Evolutionary conservation across 1,284 basidiomycete species (phyloP), one percentile per base, ranked within the genome.

Genomic region (Trametes hirsuta): DNA sequence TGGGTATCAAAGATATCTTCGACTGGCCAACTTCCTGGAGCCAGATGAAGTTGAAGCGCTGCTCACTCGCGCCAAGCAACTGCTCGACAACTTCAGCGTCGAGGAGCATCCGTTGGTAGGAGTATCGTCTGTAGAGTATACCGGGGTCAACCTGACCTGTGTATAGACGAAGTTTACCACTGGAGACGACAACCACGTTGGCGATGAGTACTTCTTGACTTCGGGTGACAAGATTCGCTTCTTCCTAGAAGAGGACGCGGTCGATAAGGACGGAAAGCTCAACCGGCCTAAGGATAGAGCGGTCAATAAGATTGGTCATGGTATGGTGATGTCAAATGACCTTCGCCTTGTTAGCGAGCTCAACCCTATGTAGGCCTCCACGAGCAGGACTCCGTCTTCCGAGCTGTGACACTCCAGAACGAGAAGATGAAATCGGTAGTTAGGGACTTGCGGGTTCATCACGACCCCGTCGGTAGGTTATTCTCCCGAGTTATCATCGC

Each of bases 211-310:
- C 74, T 99, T 99, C 71, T 78, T 98, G 55, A 84, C 80, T 12
- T 95, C 92, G 1, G 94, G 94, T 1, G 94, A 98, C 74, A 97
- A 97, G 81, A 93, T 95, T 75, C 85, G 91, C 2, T 95, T 87
- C 74, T 97, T 97, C 72, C 78, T 96, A 41, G 95, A 97, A 70
- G 86, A 90, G 68, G 93, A 88, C 55, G 93, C 93, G 0, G 77
- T 94, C 8, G 81, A 84, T 68, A 69, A 76, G 40, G 69, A 81
- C 41, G 88, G 86, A 22, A 85, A 85, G 62, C 81, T 97, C 44
- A 87, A 84, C 9, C 82, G 91, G 51, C 87, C 90, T 41, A 95
- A 96, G 72, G 79, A 89, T 52, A 86, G 81, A 66, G 84, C 90
- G 6, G 89, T 93, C 8, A 93, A 93, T 70, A 93, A 93, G 81